phyloP scores from a whole-genome alignment of 169 alveolate species.

The Cryptosporidium bovis region DNA sequence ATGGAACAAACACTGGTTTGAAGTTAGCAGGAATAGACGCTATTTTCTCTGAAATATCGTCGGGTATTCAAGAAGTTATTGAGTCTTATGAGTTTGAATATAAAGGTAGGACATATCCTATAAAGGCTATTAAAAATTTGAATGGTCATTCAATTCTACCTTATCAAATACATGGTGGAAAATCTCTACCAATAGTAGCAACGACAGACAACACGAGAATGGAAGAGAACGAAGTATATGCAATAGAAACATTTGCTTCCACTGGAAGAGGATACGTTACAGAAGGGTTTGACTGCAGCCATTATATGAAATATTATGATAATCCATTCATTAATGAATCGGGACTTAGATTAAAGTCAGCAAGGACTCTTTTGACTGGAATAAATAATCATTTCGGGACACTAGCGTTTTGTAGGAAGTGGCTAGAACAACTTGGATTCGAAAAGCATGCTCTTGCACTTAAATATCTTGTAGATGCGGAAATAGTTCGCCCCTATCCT shows the following conservation, averaged over 20 bases:
- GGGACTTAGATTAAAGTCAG: slow-evolving; percentile 89
- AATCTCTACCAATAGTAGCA: slow-evolving; percentile 98
- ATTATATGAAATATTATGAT: slow-evolving; percentile 96
- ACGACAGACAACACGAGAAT: slow-evolving; percentile 91
- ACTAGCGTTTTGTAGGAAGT: slow-evolving; percentile 98
- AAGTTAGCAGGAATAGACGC: slow-evolving; percentile 99
- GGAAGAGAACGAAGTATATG: slow-evolving; percentile 99
- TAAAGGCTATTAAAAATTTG: slow-evolving; percentile 95
- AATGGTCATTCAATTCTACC: slow-evolving; percentile 98
- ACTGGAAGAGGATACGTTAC: slow-evolving; percentile 96
- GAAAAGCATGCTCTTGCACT: slow-evolving; percentile 92
- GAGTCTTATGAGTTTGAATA: slow-evolving; percentile 96
- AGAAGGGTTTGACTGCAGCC: slow-evolving; percentile 93
- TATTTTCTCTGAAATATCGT: slow-evolving; percentile 96
- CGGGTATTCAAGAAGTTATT: slow-evolving; percentile 97
- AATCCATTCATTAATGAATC: slow-evolving; percentile 85
- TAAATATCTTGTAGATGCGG: slow-evolving; percentile 94
- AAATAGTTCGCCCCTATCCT: slow-evolving; percentile 97
- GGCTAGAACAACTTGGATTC: slow-evolving; percentile 97
- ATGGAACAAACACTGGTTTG: slow-evolving; percentile 99
- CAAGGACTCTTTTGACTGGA: slow-evolving; percentile 91
- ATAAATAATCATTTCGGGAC: slow-evolving; percentile 96
- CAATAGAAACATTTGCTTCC: slow-evolving; percentile 99
- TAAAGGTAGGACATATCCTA: slow-evolving; percentile 91
- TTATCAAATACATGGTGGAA: slow-evolving; percentile 97